These are phyloP conservation scores for Amoebophrya sp. DNA, from an alignment of 169 alveolate genomes.

Conservation along the genomic window DNA sequence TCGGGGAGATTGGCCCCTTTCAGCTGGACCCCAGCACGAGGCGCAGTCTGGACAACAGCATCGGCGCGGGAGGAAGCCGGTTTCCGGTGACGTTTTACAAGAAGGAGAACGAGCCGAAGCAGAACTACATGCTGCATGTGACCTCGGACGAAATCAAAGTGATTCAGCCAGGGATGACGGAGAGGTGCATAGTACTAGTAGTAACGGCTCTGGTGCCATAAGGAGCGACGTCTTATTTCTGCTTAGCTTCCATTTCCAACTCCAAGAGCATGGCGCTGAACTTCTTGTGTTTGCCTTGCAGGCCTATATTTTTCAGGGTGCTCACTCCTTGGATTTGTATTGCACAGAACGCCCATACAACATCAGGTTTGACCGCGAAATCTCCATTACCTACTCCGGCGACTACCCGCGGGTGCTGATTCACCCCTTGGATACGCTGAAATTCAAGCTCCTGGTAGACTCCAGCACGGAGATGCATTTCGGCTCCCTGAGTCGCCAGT, in stretches of 20 bases:
- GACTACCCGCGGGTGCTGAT: neutral
- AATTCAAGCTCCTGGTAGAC: neutral
- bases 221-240: neutral
- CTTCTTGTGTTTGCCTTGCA: too few species aligned
- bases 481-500: neutral
- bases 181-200: neutral
- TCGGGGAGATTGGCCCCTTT: neutral
- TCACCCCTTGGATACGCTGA: neutral
- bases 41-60: neutral
- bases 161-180: neutral
- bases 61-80: neutral
- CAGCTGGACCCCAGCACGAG: neutral
- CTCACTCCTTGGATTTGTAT: too few species aligned
- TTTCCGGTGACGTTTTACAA: slow-evolving; percentile 2
- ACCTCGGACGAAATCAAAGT: neutral
- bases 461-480: neutral
- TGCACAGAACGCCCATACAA: too few species aligned
- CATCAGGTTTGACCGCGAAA: too few species aligned
- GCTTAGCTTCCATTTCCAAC: neutral
- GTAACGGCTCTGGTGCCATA: neutral
- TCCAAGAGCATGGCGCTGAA: neutral
- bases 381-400: neutral
- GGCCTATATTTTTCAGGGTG: too few species aligned
- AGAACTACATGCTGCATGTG: slow-evolving; percentile 16
- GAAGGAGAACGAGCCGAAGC: neutral